phyloP scores from a whole-genome alignment of 352 stramenopile species.

The Globisporangium iwayamae region DNA sequence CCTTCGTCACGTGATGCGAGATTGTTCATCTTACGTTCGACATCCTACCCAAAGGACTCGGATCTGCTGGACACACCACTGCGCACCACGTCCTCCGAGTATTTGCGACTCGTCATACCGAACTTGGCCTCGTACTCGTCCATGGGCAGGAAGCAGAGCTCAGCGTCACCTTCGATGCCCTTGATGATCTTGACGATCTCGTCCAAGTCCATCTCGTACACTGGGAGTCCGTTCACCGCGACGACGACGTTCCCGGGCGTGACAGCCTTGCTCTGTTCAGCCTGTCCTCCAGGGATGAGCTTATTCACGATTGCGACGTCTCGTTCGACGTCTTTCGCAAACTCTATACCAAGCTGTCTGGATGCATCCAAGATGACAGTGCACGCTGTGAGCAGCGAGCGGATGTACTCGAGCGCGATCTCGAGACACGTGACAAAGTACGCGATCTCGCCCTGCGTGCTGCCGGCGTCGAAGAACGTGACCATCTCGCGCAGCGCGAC shows the following conservation, averaged over 20 bases:
- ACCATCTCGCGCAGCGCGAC: constrained; percentile 78
- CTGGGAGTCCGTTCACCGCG: constrained; percentile 72
- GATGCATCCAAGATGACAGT: constrained; percentile 71
- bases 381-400: constrained; percentile 76
- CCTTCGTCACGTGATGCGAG: neutral
- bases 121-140: constrained; percentile 70
- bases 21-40: neutral
- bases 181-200: constrained; percentile 76
- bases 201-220: constrained; percentile 75
- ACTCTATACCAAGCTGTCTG: constrained; percentile 74
- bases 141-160: constrained; percentile 79
- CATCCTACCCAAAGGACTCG: constrained; percentile 8
- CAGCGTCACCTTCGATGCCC: constrained; percentile 62
- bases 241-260: constrained; percentile 70
- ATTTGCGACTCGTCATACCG: constrained; percentile 31
- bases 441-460: constrained; percentile 69
- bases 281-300: constrained; percentile 56
- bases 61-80: constrained; percentile 15
- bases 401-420: constrained; percentile 87
- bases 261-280: constrained; percentile 55
- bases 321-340: constrained; percentile 42
- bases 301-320: constrained; percentile 60
- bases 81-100: constrained; percentile 21
- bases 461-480: constrained; percentile 68
- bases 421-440: constrained; percentile 88